phyloP scores from a whole-genome alignment of 805 yeast genomes.

The Wilhelminamyces savonicus region DNA sequence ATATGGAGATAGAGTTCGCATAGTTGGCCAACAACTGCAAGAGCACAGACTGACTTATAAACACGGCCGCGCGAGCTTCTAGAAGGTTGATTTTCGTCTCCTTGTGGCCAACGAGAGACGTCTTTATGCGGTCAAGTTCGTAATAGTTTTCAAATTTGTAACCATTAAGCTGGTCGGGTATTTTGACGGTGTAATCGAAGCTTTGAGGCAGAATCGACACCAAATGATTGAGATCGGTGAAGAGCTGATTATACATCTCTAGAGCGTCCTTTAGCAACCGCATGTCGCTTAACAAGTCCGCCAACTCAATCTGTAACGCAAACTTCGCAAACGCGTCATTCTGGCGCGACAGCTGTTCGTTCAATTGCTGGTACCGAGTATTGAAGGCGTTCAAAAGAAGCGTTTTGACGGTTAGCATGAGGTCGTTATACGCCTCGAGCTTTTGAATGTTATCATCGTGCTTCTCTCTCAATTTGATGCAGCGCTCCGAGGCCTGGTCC shows the following conservation, averaged over 20 bases:
- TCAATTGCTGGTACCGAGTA: slow-evolving; percentile 8
- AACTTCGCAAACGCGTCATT: slow-evolving; percentile 16
- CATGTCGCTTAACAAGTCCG: slow-evolving; percentile 47
- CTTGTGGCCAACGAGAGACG: no score
- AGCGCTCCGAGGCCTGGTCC: slow-evolving; percentile 21
- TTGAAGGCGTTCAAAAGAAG: slow-evolving; percentile 51
- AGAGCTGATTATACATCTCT: slow-evolving; percentile 42
- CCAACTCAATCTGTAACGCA: slow-evolving; percentile 44
- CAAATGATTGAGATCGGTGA: slow-evolving; percentile 13
- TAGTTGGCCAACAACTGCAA: slow-evolving; percentile 29
- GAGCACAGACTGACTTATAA: slow-evolving; percentile 29
- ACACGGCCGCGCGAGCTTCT: slow-evolving; percentile 16
- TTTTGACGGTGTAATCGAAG: no score
- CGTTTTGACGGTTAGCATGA: slow-evolving; percentile 40
- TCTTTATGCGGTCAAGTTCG: no score
- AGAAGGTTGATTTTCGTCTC: neutral
- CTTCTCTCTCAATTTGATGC: slow-evolving; percentile 33
- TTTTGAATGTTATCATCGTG: slow-evolving; percentile 31
- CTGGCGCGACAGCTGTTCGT: slow-evolving; percentile 2
- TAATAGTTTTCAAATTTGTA: slow-evolving; percentile 6
- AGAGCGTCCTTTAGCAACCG: slow-evolving; percentile 57
- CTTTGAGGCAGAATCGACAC: no score
- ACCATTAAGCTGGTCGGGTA: slow-evolving; percentile 2
- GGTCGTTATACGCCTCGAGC: slow-evolving; percentile 45
- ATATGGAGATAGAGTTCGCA: slow-evolving; percentile 34